A percentile compares a stretch with the other conserved stretches of the same genome.
phyloP scores from a whole-genome alignment of 495 filamentous ascomycete species.

The Penicillium taxi region DNA sequence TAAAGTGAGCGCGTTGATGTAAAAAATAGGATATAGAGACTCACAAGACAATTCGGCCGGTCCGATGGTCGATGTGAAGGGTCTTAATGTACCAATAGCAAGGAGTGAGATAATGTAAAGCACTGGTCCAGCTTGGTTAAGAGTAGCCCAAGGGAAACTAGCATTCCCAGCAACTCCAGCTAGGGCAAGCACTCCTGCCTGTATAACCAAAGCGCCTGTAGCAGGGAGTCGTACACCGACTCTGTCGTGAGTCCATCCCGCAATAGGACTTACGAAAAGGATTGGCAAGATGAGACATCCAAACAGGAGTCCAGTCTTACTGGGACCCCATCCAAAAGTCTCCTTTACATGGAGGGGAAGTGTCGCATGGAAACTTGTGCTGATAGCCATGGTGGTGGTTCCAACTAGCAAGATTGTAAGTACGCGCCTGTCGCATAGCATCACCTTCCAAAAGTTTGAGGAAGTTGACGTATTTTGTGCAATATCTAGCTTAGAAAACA shows the following conservation, averaged over 20 bases:
- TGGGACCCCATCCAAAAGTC: conserved; percentile 4
- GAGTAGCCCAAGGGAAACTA: background rate
- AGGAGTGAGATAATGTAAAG: background rate
- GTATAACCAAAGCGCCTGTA: background rate
- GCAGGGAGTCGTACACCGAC: conserved; percentile 1
- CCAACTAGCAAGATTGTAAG: background rate
- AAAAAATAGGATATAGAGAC: background rate
- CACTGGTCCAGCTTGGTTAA: background rate
- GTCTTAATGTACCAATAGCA: conserved; percentile 1
- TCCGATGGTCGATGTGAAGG: conserved; percentile 7
- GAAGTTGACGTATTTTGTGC: background rate
- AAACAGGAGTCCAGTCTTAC: background rate
- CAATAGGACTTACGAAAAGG: background rate
- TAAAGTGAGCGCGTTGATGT: background rate
- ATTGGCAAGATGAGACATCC: background rate
- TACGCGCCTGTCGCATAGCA: background rate
- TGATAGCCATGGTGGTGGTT: background rate
- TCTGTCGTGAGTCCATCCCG: conserved; percentile 3
- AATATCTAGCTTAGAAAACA: background rate
- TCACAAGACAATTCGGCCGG: conserved; percentile 3
- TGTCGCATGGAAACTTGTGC: conserved; percentile 5
- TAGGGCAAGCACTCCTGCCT: background rate
- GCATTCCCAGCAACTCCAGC: background rate
- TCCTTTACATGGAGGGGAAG: conserved; percentile 6
- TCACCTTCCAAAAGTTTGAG: conserved; percentile 1